Evolutionary conservation across 148 eudicot species (phyloP).

Genomic region (Heliamphora exappendiculata): DNA sequence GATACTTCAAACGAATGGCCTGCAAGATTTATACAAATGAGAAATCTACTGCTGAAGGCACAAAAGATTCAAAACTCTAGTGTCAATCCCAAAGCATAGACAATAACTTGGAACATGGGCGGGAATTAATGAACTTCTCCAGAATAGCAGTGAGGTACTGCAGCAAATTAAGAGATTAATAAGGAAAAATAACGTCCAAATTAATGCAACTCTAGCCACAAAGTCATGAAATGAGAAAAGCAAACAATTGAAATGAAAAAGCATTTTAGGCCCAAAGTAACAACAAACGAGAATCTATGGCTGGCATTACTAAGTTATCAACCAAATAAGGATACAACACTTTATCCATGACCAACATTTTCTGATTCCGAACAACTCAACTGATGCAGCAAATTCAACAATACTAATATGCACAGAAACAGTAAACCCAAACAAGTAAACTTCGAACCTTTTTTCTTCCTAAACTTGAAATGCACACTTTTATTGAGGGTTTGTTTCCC

Average conservation of each 20-base stretch:
- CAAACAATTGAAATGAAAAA: neutral
- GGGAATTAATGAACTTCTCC: neutral
- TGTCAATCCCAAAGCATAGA: neutral
- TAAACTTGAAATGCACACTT: neutral
- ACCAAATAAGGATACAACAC: neutral
- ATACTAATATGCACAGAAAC: neutral
- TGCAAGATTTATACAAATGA: constrained; percentile 31
- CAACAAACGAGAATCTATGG: neutral
- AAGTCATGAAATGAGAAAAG: neutral
- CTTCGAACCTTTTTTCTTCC: neutral
- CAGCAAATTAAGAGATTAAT: neutral
- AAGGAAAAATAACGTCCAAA: neutral
- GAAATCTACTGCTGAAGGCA: neutral
- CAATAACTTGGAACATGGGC: constrained; percentile 6
- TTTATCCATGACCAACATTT: neutral
- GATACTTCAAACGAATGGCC: constrained; percentile 78
- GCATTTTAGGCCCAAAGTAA: neutral
- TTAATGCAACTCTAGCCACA: neutral
- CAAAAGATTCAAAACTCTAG: neutral
- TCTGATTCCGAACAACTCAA: neutral
- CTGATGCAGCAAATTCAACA: neutral
- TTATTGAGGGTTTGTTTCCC: no score
- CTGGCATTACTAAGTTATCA: neutral
- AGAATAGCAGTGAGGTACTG: neutral
- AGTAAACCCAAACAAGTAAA: neutral